phyloP scores from a whole-genome alignment of 2,329 filamentous ascomycete genomes.

The Septoria linicola region DNA sequence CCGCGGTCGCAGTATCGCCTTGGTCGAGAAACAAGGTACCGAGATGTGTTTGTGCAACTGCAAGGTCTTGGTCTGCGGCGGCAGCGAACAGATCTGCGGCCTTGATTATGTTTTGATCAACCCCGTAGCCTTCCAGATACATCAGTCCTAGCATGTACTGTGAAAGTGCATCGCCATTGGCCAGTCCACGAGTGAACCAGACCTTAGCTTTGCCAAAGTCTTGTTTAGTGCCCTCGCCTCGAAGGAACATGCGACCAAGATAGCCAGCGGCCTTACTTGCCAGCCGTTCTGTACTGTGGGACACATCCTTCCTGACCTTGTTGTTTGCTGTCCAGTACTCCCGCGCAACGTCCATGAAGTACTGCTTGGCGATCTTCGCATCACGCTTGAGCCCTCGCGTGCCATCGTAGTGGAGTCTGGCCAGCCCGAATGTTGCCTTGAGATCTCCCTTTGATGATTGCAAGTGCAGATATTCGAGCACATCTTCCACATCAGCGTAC shows the following conservation, averaged over 20 bases:
- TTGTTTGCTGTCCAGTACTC: constrained; percentile 77
- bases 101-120: constrained; percentile 65
- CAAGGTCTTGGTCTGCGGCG: constrained; percentile 78
- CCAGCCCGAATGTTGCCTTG: constrained; percentile 81
- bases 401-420: constrained; percentile 85
- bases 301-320: constrained; percentile 68
- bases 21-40: constrained; percentile 85
- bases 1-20: constrained; percentile 76
- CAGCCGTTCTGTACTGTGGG: constrained; percentile 70
- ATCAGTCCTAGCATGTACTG: constrained; percentile 83
- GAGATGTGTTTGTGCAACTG: constrained; percentile 77
- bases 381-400: constrained; percentile 72
- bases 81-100: constrained; percentile 75
- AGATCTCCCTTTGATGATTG: constrained; percentile 88
- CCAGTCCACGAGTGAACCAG: constrained; percentile 81
- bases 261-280: constrained; percentile 83
- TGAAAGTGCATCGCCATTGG: constrained; percentile 74
- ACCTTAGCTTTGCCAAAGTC: constrained; percentile 71
- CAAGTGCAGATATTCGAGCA: constrained; percentile 89
- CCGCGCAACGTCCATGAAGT: constrained; percentile 76
- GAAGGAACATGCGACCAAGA: constrained; percentile 83
- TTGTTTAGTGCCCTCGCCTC: constrained; percentile 79
- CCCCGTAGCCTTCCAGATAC: constrained; percentile 74
- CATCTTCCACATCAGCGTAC: constrained; percentile 84
- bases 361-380: constrained; percentile 69